These are phyloP conservation scores for Saccharomyces pastorianus DNA, from an alignment of 1,139 yeast species.

Conservation along the genomic window DNA sequence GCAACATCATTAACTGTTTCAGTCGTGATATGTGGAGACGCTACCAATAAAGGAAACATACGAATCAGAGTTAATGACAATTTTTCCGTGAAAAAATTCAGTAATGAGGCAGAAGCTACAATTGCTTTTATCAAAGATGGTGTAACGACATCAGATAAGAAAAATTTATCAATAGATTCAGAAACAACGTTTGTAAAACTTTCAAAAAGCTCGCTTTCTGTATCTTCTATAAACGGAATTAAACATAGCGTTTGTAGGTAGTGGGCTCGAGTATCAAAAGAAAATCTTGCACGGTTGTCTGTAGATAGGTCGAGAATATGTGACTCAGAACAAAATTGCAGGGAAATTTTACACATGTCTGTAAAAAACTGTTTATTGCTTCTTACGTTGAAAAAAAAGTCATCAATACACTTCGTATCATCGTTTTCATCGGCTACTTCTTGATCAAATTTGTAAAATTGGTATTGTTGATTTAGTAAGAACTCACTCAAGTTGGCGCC, in stretches of 20 bases:
- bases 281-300: conserved; percentile 23
- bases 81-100: conserved; percentile 28
- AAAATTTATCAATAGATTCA: conserved; percentile 15
- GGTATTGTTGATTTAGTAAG: conserved; percentile 17
- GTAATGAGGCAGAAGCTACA: conserved; percentile 28
- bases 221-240: conserved; percentile 14
- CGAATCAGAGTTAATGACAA: conserved; percentile 26
- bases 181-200: conserved; percentile 14
- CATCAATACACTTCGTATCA: conserved; percentile 4
- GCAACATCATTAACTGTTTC: conserved; percentile 33
- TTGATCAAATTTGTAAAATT: conserved; percentile 8
- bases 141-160: conserved; percentile 27
- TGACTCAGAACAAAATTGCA: conserved; percentile 9
- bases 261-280: conserved; percentile 17
- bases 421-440: not conserved
- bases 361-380: conserved; percentile 8
- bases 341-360: conserved; percentile 15
- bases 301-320: conserved; percentile 19
- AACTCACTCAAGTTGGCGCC: conserved; percentile 11
- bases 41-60: conserved; percentile 28
- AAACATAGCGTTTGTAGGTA: conserved; percentile 22
- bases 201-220: conserved; percentile 9
- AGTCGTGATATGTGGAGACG: conserved; percentile 24
- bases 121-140: conserved; percentile 32
- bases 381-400: conserved; percentile 2